Evolutionary conservation across 2,329 filamentous ascomycete species (phyloP), one percentile per base, ranked within the genome.

Genomic region (Cladosporium sp.): DNA sequence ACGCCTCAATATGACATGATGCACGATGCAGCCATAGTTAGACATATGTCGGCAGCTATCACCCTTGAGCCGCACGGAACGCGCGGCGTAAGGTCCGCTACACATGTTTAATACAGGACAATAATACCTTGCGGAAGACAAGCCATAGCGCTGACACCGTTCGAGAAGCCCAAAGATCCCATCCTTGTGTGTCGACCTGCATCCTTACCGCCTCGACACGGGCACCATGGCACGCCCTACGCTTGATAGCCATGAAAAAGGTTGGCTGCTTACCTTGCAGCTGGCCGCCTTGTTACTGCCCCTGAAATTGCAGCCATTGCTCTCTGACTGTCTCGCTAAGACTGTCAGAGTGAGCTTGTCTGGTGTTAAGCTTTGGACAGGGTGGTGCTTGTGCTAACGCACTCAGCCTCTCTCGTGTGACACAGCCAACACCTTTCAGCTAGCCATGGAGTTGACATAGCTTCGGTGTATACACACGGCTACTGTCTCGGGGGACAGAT

Each of bases 291-390:
- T 18, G n/a, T 6, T 13, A 5, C 26, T 10, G 51, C 28, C 26
- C 39, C 58, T 39, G 58, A 11, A 14, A 10, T 8, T 5, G 11
- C 14, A 46, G 26, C 39, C 25, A 48, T 59, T 49, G 43, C 36
- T 11, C 46, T 46, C 58, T 59, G 58, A 49, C 58, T 59, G 58
- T 30, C 21, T n/a, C n/a, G 58, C 58, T 43, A 59, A 49, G 36
- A 11, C n/a, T 39, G 36, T 30, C 58, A 59, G 39, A 23, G 25
- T 28, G 39, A 59, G 58, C 58, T 59, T 59, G 39, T 59, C 18
- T 23, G 36, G 8, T 21, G 14, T 28, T 46, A 59, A 54, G 51
- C 51, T 30, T 54, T 54, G 26, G 7, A 28, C 51, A 30, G 25
- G 26, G 7, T 3, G 5, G 16, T 32, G 26, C 39, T 46, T 54